These are phyloP conservation scores for Pythium phragmitis DNA, from an alignment of 352 stramenopile species.

Conservation along the genomic window DNA sequence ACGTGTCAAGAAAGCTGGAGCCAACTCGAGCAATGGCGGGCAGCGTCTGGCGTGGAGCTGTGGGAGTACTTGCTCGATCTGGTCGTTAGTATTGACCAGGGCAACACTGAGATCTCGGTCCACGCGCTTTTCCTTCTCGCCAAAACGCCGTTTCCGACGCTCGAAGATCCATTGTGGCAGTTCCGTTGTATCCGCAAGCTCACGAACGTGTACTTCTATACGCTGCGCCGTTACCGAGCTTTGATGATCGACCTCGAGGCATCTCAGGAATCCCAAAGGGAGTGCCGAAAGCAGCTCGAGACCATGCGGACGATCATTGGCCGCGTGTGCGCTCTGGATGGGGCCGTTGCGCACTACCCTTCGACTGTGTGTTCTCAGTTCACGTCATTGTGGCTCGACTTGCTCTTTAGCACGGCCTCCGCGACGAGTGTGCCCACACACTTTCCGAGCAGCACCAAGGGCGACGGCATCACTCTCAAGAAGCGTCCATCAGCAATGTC, in stretches of 20 bases:
- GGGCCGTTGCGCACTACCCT: conserved; percentile 63
- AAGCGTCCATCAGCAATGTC: neutral
- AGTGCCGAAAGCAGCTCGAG: conserved; percentile 30
- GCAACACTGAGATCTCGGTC: conserved; percentile 1
- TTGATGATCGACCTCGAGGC: conserved; percentile 33
- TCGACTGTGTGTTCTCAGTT: conserved; percentile 73
- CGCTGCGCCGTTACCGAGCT: conserved; percentile 48
- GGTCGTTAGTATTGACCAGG: conserved; percentile 17
- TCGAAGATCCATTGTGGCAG: conserved; percentile 76
- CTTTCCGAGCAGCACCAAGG: conserved; percentile 38
- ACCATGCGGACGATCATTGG: conserved; percentile 50
- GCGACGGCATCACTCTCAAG: conserved; percentile 1
- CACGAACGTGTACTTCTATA: conserved; percentile 50
- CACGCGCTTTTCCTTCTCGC: conserved; percentile 49
- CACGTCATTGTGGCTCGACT: conserved; percentile 64
- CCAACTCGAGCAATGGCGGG: conserved; percentile 51
- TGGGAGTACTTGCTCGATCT: conserved; percentile 72
- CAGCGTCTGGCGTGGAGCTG: conserved; percentile 42
- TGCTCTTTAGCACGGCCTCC: conserved; percentile 53
- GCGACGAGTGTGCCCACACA: conserved; percentile 75
- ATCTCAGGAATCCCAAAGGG: conserved; percentile 8
- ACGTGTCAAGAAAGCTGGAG: conserved; percentile 39
- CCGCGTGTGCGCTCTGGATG: conserved; percentile 48
- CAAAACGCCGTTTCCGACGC: conserved; percentile 53
- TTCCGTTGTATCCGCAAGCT: conserved; percentile 70